Evolutionary conservation across 2,329 filamentous ascomycete species (phyloP).

Genomic region (Ascochyta viciae-villosae): DNA sequence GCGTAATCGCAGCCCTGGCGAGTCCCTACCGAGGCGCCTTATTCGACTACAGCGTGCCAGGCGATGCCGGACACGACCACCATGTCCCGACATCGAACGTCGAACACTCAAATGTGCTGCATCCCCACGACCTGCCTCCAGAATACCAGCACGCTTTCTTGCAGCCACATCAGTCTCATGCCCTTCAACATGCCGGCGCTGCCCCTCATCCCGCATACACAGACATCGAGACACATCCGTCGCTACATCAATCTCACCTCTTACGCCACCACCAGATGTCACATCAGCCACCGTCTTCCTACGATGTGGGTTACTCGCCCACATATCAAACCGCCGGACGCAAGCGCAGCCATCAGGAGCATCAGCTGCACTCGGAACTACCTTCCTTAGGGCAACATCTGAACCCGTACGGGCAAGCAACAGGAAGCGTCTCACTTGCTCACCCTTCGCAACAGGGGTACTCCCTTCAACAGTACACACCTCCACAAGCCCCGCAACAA

Average conservation of each 20-base stretch:
- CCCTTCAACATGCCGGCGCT: constrained; percentile 48
- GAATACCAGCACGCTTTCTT: constrained; percentile 47
- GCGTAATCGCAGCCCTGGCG: constrained; percentile 60
- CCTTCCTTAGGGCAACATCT: constrained; percentile 51
- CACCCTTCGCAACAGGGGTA: constrained; percentile 50
- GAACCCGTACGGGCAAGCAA: constrained; percentile 48
- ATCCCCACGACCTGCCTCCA: constrained; percentile 46
- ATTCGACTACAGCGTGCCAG: constrained; percentile 56
- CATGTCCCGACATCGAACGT: constrained; percentile 52
- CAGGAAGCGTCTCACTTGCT: constrained; percentile 49
- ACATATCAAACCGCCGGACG: constrained; percentile 41
- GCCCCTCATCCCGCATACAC: constrained; percentile 48
- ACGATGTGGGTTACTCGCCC: constrained; percentile 47
- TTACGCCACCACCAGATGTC: constrained; percentile 48
- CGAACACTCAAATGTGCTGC: constrained; percentile 51
- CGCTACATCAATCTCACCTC: constrained; percentile 46
- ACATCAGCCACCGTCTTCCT: constrained; percentile 46
- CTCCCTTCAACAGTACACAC: constrained; percentile 46
- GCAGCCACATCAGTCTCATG: constrained; percentile 49
- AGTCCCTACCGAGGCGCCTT: constrained; percentile 55
- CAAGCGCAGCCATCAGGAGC: constrained; percentile 55
- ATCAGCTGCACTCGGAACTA: constrained; percentile 49
- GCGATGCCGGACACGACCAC: constrained; percentile 52
- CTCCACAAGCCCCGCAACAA: constrained; percentile 35
- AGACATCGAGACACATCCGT: constrained; percentile 48